A percentile compares a stretch with the other conserved stretches of the same genome.
phyloP scores from a whole-genome alignment of 2,329 filamentous ascomycete species.

The Venturia pyrina region DNA sequence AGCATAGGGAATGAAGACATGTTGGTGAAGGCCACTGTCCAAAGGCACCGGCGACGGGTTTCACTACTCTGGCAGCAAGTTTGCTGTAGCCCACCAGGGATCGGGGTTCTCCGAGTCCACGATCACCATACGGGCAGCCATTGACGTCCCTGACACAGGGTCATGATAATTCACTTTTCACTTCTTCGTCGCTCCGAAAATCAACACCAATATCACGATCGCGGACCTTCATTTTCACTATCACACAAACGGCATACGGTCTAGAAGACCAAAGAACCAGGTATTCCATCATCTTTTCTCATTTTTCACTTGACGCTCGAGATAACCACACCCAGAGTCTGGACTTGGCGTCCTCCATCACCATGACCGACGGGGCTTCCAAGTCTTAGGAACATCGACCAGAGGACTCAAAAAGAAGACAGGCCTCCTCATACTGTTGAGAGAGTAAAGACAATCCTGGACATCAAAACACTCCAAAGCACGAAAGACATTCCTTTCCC shows the following conservation, averaged over 20 bases:
- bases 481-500: not conserved
- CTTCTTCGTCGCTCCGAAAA: not conserved
- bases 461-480: not conserved
- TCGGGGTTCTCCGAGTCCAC: too few species aligned
- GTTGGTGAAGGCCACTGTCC: not conserved
- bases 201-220: not conserved
- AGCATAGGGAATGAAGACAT: not conserved
- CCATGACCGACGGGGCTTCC: not conserved
- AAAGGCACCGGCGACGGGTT: not conserved
- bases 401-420: not conserved
- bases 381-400: not conserved
- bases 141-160: not conserved
- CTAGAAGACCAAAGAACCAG: not conserved
- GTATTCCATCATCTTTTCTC: too few species aligned
- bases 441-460: not conserved
- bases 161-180: not conserved
- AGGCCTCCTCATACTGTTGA: not conserved
- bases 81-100: not conserved
- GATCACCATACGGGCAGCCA: not conserved
- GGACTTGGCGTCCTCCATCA: not conserved
- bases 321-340: not conserved
- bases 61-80: not conserved
- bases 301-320: too few species aligned
- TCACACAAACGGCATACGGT: too few species aligned
- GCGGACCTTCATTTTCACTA: not conserved